Evolutionary conservation across 306 rosid genomes (phyloP).

Genomic region (apple (Malus domestica)): ASM211411v1 NC_041804.1:3132001-3132500

Average conservation of each 20-base stretch:
- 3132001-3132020: slow-evolving; percentile 48
- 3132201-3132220: not conserved
- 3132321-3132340: not conserved
- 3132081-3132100: not conserved
- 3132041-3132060: not conserved
- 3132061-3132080: not conserved
- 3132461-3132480: too few relatives aligned
- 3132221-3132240: not conserved
- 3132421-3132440: not conserved
- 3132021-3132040: not conserved
- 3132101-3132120: slow-evolving; percentile 80
- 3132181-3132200: slow-evolving; percentile 35
- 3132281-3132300: too few relatives aligned
- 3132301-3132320: not conserved
- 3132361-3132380: not conserved
- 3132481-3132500: too few relatives aligned
- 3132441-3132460: not conserved
- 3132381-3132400: not conserved
- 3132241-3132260: not conserved
- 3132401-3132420: too few relatives aligned
- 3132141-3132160: slow-evolving; percentile 55
- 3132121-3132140: slow-evolving; percentile 56
- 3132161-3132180: slow-evolving; percentile 56
- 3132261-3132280: not conserved
- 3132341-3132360: not conserved